Base-by-base conservation (phyloP, 345 rosid species). In the Cardamine resedifolia region DNA sequence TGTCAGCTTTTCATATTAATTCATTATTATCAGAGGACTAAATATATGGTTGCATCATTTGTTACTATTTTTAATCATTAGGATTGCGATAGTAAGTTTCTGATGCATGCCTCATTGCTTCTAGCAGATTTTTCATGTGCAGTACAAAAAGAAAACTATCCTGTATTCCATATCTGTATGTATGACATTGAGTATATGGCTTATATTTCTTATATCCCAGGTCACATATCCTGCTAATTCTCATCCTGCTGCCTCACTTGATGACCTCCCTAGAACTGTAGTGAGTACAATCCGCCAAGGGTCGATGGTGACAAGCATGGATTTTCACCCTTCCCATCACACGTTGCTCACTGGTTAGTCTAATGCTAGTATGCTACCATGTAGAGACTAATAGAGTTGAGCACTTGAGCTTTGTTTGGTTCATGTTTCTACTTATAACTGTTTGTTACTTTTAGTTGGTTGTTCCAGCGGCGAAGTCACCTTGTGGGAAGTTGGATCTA, bases 261-360 rank as follows among this genome's bases (percentile, higher is more conserved):
- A 95, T 76, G 96, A 95, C 81, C 89, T 95, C 65, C 99, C 99
- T 47, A 83, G 87, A 78, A 88, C 83, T 7, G 91, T 89, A 23
- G 99, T 87, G 80, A 72, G 88, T 53, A 73, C 87, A 36, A 68
- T 88, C 77, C 89, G 84, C 79, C 96, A 86, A 78, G 97, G 96
- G 36, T 88, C 97, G 31, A 30, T 73, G 48, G 93, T 91, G 71
- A 78, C 65, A 64, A 95, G 99, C 99, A 84, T 95, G 97, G 99
- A 95, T 80, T 95, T 95, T 71, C 96, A 87, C 81, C 97, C 99
- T 80, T 75, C 81, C 11, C 90, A 85, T 66, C 90, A 85, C 19
- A 81, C 89, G 0, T 61, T 87, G 77, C 96, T 95, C 78, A 90
- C 93, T 62, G 97, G 99, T 95, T 65, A 83, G 90, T 64, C 43